phyloP scores from a whole-genome alignment of 1,284 basidiomycete genomes.

The Irpex sp. region DNA sequence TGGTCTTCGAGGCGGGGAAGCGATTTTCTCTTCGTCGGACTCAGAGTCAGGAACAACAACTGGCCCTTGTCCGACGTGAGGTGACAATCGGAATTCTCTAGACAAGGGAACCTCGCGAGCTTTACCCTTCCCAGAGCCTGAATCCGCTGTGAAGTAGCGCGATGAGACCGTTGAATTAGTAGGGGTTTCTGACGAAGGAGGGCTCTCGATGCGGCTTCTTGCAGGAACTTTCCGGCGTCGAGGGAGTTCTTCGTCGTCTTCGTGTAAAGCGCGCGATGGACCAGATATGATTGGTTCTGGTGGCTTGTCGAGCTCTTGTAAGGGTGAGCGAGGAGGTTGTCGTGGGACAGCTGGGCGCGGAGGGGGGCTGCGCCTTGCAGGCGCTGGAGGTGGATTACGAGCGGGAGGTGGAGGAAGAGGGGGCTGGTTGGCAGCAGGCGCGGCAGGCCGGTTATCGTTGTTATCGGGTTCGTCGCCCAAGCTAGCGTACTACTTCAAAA shows the following conservation, averaged over 20 bases:
- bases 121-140: neutral
- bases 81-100: constrained; percentile 7
- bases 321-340: constrained; percentile 18
- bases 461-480: neutral
- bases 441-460: constrained; percentile 6
- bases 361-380: constrained; percentile 6
- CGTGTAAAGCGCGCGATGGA: constrained; percentile 20
- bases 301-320: constrained; percentile 22
- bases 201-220: constrained; percentile 18
- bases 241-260: constrained; percentile 43
- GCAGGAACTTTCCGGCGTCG: constrained; percentile 33
- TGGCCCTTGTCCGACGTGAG: constrained; percentile 6
- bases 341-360: constrained; percentile 1
- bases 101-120: constrained; percentile 4
- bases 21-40: neutral
- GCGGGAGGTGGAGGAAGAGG: neutral
- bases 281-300: constrained; percentile 17
- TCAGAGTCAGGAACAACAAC: constrained; percentile 2
- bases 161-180: neutral
- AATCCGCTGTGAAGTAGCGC: constrained; percentile 5
- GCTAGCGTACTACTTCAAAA: neutral
- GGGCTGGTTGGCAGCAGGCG: constrained; percentile 5
- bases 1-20: neutral
- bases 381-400: neutral
- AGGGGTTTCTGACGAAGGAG: constrained; percentile 14